Base-by-base conservation (phyloP, 2,329 filamentous ascomycete genomes). In the Coniochaeta ligniaria region DNA sequence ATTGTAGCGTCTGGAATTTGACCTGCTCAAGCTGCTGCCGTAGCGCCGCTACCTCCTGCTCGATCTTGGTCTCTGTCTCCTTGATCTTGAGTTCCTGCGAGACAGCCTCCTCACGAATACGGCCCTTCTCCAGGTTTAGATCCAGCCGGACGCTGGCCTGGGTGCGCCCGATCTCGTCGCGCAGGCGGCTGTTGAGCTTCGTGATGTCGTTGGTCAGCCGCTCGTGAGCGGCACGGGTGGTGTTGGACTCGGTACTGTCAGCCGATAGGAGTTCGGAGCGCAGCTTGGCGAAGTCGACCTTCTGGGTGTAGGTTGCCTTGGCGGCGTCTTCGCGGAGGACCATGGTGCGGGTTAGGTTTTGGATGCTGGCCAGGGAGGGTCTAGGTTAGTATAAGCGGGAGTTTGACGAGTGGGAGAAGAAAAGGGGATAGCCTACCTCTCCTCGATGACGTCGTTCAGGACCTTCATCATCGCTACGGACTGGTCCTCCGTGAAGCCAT, bases 391-490 rank as follows among this genome's bases (percentile, higher is more conserved):
- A 52, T 31, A 57, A 36, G 57, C 47, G 55, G 45, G 55, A 31
- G n/a, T 22, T 28, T 41, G 17, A 17, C 14, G 31, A 60, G 33
- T 47, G 41, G 56, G 26, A 33, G 36, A n/a, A 20, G 28, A 56
- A 38, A 58, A 22, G 58, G 35, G 26, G 24, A 22, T 17, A 7
- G 41, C 70, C 26, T 67, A 88, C 87, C 88, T 96, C 77, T 99
- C 95, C 73, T 98, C 91, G 66, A 99, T 97, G 11, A 98, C 94
- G 73, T 98, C 93, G 75, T 92, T 93, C 43, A 99, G 80, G 7
- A 98, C 91, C 72, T 91, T 91, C 95, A 99, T 98, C 90, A 97
- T 95, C n/a, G 95, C 94, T 28, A 92, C 92, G 2, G 93, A 88
- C 76, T 99, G 95, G 67, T 93, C 90, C 74, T 98, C 94, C 26